Evolutionary conservation across 2,329 filamentous ascomycete genomes (phyloP).

Genomic region (Hymenoscyphus fraxineus): DNA sequence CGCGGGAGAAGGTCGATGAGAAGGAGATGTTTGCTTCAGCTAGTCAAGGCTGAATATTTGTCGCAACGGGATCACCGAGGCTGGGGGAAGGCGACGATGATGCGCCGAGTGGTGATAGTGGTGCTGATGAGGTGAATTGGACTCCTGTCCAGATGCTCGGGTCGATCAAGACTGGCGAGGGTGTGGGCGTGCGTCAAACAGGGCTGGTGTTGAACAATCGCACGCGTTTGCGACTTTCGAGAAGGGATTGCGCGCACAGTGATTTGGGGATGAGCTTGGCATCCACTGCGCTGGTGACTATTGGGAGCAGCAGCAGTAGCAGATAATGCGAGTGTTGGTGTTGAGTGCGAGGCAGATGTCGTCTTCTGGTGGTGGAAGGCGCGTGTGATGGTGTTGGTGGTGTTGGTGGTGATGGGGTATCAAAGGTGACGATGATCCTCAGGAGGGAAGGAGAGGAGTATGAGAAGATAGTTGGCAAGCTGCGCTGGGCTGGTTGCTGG

Average conservation of each 20-base stretch:
- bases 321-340: no score
- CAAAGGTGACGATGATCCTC: neutral
- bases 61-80: neutral
- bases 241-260: slow-evolving; percentile 5
- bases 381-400: neutral
- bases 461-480: neutral
- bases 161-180: slow-evolving; percentile 6
- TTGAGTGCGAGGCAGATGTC: no score
- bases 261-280: neutral
- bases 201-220: slow-evolving; percentile 14
- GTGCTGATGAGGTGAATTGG: neutral
- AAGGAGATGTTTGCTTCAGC: neutral
- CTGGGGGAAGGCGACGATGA: neutral
- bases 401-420: neutral
- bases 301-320: no score
- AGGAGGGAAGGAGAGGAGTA: neutral
- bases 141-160: neutral
- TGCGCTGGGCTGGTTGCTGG: neutral
- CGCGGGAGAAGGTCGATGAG: neutral
- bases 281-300: neutral
- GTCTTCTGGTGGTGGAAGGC: no score
- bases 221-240: slow-evolving; percentile 16
- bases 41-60: neutral
- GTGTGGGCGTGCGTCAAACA: slow-evolving; percentile 17
- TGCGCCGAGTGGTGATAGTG: neutral